Percentiles rank a stretch among this genome's conserved stretches.
phyloP scores from a whole-genome alignment of 768 basidiomycete species.

The Artomyces pyxidatus region DNA sequence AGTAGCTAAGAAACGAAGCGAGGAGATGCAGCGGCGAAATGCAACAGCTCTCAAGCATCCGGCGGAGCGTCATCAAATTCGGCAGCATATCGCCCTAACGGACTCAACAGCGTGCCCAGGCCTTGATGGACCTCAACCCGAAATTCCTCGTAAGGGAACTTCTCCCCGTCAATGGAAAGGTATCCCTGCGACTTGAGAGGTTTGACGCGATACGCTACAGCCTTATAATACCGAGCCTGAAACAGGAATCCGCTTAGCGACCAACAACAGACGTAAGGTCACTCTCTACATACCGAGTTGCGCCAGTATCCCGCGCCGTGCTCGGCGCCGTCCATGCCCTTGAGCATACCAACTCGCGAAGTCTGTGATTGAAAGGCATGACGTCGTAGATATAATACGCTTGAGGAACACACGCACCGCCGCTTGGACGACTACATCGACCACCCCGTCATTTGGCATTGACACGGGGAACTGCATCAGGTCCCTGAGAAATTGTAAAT shows the following conservation, averaged over 20 bases:
- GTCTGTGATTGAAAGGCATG: slow-evolving; percentile 25
- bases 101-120: slow-evolving; percentile 59
- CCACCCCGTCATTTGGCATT: slow-evolving; percentile 66
- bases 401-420: slow-evolving; percentile 33
- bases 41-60: too few relatives aligned
- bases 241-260: slow-evolving; percentile 8
- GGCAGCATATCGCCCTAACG: slow-evolving; percentile 49
- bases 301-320: slow-evolving; percentile 58
- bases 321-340: slow-evolving; percentile 51
- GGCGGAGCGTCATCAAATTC: slow-evolving; percentile 33
- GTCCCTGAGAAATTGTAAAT: slow-evolving; percentile 35
- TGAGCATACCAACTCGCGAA: slow-evolving; percentile 42
- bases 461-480: slow-evolving; percentile 83
- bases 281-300: slow-evolving; percentile 36
- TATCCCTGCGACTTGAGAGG: slow-evolving; percentile 45
- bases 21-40: too few relatives aligned
- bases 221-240: slow-evolving; percentile 69
- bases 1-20: too few relatives aligned
- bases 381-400: slow-evolving; percentile 1
- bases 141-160: slow-evolving; percentile 64
- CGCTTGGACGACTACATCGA: slow-evolving; percentile 64
- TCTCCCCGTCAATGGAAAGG: slow-evolving; percentile 74
- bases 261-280: neutral
- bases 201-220: slow-evolving; percentile 63
- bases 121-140: slow-evolving; percentile 70